These are phyloP conservation scores for Penicillium roqueforti DNA, from an alignment of 495 filamentous ascomycete species.

Conservation along the genomic window DNA sequence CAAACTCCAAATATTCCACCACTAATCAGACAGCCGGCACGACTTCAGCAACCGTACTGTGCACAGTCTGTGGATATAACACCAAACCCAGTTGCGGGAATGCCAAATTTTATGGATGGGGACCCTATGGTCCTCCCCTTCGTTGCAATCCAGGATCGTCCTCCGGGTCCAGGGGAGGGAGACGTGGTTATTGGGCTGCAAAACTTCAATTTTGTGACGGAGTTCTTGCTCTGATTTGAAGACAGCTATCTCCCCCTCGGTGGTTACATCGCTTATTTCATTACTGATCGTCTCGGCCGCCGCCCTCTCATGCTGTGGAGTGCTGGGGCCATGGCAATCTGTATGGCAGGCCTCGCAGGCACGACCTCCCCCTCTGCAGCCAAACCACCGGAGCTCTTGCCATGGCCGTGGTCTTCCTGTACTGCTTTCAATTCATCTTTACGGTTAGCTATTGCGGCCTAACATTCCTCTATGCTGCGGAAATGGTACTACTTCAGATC, in stretches of 20 bases:
- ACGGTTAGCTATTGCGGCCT: constrained; percentile 56
- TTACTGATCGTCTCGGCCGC: constrained; percentile 68
- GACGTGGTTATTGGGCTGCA: background rate
- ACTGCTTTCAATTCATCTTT: constrained; percentile 38
- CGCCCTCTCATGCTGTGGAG: constrained; percentile 60
- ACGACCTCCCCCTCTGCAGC: constrained; percentile 37
- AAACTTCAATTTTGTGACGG: no score
- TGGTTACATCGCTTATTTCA: constrained; percentile 69
- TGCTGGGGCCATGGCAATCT: constrained; percentile 50
- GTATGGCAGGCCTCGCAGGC: constrained; percentile 54
- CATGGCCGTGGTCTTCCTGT: constrained; percentile 39
- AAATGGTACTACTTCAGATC: constrained; percentile 65
- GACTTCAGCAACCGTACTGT: no score
- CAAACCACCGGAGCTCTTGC: constrained; percentile 34
- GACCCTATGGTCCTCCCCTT: no score
- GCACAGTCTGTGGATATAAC: no score
- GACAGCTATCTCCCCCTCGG: no score
- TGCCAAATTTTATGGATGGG: no score
- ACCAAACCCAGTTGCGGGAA: no score
- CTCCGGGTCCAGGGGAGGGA: background rate
- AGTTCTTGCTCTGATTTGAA: no score
- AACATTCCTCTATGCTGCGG: constrained; percentile 61
- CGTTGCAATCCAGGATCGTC: no score
- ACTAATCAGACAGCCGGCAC: no score
- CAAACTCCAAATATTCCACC: no score